Percentiles rank a stretch among this genome's conserved stretches.
Evolutionary conservation across 345 rosid species (phyloP).

Genomic region (Euclidium syriacum): DNA sequence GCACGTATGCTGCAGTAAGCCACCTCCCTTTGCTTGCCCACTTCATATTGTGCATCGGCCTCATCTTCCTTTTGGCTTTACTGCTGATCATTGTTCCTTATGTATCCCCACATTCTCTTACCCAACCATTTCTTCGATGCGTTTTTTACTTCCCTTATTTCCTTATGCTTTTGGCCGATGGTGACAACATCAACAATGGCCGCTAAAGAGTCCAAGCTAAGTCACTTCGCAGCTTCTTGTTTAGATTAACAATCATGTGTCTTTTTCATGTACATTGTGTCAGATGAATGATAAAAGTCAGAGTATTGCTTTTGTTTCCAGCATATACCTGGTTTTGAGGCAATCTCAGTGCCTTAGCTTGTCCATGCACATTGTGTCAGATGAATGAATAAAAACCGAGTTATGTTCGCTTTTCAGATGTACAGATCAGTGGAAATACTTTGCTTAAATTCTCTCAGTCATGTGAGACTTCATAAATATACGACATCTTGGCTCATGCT

Average conservation of each 20-base stretch:
- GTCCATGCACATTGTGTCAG: too few species aligned
- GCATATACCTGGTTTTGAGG: too few species aligned
- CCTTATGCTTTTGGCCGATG: slow-evolving; percentile 10
- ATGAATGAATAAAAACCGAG: too few species aligned
- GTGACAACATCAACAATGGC: not conserved
- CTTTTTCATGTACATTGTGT: not conserved
- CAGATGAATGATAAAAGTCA: too few species aligned
- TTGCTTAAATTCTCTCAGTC: too few species aligned
- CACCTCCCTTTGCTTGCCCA: slow-evolving; percentile 5
- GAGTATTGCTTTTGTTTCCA: too few species aligned
- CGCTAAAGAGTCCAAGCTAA: not conserved
- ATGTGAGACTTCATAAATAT: too few species aligned
- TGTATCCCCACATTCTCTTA: not conserved
- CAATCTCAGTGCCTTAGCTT: too few species aligned
- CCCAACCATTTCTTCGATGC: not conserved
- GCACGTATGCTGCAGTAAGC: slow-evolving; percentile 6
- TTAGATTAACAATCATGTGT: not conserved
- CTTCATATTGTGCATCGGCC: not conserved
- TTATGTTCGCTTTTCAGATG: too few species aligned
- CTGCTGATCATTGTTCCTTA: slow-evolving; percentile 6
- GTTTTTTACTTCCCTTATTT: slow-evolving; percentile 8
- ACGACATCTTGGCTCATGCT: too few species aligned
- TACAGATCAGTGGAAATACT: too few species aligned
- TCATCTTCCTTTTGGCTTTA: not conserved
- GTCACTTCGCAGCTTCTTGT: not conserved